Conservation (phyloP, 2,329 filamentous ascomycete genomes). For the Aspergillus sp. region DNA sequence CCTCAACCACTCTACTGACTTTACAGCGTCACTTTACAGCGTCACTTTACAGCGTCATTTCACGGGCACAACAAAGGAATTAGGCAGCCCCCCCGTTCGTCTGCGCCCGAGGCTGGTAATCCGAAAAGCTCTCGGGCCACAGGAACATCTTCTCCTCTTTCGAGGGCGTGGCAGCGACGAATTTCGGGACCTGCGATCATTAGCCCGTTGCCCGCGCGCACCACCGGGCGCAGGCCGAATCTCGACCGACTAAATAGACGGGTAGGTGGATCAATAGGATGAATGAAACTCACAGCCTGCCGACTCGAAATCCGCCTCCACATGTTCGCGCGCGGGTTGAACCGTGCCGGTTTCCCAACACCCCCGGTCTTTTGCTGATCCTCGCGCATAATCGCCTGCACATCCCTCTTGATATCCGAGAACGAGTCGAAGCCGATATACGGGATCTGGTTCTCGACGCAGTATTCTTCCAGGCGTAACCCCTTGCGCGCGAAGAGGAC, state of each 20-base stretch:
- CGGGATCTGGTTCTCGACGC: constrained; percentile 62
- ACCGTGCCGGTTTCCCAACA: constrained; percentile 61
- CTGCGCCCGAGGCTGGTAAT: constrained; percentile 26
- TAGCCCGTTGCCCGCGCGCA: no score
- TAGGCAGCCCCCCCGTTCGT: no score
- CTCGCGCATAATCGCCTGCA: constrained; percentile 61
- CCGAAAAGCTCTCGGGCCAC: constrained; percentile 64
- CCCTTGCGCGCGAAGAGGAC: constrained; percentile 70
- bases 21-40: no score
- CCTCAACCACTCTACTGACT: no score
- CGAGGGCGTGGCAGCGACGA: constrained; percentile 56
- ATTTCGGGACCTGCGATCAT: constrained; percentile 45
- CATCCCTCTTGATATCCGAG: constrained; percentile 65
- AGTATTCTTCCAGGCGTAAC: constrained; percentile 68
- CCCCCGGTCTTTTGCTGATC: constrained; percentile 66
- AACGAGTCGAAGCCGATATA: constrained; percentile 70
- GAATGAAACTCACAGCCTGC: constrained; percentile 49
- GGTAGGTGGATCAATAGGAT: neutral
- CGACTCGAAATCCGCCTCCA: constrained; percentile 67
- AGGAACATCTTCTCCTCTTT: constrained; percentile 66
- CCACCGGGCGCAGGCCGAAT: no score
- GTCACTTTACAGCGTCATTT: no score
- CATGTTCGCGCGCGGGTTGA: constrained; percentile 71
- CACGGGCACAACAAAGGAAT: no score
- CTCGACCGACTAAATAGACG: no score